Conservation (phyloP, 768 basidiomycete species). For the Coprinopsis marcescibilis region DNA sequence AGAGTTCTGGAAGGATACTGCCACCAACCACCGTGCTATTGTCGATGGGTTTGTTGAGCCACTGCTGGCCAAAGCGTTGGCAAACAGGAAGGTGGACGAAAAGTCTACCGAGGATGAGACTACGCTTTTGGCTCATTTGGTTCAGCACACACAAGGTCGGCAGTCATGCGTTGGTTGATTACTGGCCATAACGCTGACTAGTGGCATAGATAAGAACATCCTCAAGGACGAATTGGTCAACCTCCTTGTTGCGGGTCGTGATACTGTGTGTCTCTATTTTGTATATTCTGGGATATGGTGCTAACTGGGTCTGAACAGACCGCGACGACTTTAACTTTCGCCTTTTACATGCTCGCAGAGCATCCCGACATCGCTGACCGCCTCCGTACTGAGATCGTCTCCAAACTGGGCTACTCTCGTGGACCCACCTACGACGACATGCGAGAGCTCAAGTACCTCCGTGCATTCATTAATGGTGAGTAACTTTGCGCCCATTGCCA, state of each 20-base stretch:
- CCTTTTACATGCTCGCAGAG: conserved; percentile 33
- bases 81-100: conserved; percentile 5
- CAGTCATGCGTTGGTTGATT: neutral
- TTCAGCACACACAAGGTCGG: conserved; percentile 46
- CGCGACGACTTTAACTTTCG: conserved; percentile 34
- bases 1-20: conserved; percentile 15
- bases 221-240: conserved; percentile 47
- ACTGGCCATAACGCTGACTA: neutral
- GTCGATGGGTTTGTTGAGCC: conserved; percentile 15
- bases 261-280: conserved; percentile 34
- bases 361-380: conserved; percentile 29
- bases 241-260: conserved; percentile 51
- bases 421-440: conserved; percentile 38
- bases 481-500: neutral
- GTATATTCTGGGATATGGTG: neutral
- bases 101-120: conserved; percentile 30
- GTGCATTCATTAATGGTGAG: conserved; percentile 22
- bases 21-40: conserved; percentile 6
- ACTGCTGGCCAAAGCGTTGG: conserved; percentile 13
- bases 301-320: conserved; percentile 22
- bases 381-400: conserved; percentile 32
- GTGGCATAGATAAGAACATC: conserved; percentile 20
- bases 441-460: conserved; percentile 31
- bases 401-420: conserved; percentile 25
- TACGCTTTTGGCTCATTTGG: conserved; percentile 44